Percentiles rank a stretch among this genome's conserved stretches.
These are phyloP conservation scores for Knoxia roxburghii DNA, from an alignment of 257 asterid species.

Conservation along the genomic window DNA sequence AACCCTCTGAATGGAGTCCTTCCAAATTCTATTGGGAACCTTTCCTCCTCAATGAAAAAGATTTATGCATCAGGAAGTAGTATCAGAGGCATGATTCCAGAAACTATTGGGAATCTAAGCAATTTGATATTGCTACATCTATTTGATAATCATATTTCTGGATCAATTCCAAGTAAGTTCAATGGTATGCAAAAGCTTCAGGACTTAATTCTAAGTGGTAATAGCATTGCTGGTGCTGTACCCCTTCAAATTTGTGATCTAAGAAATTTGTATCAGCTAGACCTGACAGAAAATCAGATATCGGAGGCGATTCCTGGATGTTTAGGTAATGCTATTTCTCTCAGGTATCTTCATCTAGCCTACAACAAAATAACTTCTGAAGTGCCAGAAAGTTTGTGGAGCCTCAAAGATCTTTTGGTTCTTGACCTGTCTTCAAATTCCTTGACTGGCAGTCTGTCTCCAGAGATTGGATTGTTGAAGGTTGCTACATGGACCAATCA, in stretches of 20 bases:
- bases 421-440: background rate
- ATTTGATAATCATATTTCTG: background rate
- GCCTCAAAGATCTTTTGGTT: background rate
- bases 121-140: background rate
- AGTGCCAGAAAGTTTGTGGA: background rate
- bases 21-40: background rate
- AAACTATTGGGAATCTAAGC: background rate
- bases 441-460: background rate
- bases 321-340: background rate
- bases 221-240: background rate
- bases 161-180: too few species aligned
- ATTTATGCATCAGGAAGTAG: background rate
- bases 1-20: background rate
- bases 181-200: too few species aligned
- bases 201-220: too few species aligned
- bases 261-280: background rate
- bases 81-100: background rate
- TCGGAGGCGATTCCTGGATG: background rate
- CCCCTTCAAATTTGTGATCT: background rate
- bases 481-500: too few species aligned
- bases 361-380: background rate
- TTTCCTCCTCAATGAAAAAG: background rate
- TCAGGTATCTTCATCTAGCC: background rate
- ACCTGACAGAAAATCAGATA: background rate
- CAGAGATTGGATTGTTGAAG: background rate